These are phyloP conservation scores for Phaeomoniella chlamydospora DNA, from an alignment of 2,329 filamentous ascomycete species.

Conservation along the genomic window DNA sequence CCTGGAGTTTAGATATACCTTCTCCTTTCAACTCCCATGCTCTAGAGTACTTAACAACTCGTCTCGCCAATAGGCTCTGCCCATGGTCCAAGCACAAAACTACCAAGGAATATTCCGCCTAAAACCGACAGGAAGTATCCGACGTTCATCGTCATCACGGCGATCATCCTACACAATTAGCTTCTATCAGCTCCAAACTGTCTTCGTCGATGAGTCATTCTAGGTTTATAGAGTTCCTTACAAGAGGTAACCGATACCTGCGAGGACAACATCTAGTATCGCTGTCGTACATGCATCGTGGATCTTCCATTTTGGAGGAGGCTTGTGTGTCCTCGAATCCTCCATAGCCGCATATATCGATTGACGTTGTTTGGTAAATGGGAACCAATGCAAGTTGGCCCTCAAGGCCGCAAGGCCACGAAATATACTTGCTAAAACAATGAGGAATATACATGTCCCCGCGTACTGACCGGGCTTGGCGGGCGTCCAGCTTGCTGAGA, in stretches of 20 bases:
- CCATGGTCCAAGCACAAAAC: constrained; percentile 61
- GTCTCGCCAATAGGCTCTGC: too few species aligned
- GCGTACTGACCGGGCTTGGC: constrained; percentile 56
- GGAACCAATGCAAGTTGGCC: constrained; percentile 2
- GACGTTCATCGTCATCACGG: constrained; percentile 81
- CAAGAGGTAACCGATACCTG: constrained; percentile 72
- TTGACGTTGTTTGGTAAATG: too few species aligned
- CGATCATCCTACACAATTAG: constrained; percentile 80
- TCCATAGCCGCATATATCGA: too few species aligned
- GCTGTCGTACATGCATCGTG: constrained; percentile 61
- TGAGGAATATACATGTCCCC: constrained; percentile 80
- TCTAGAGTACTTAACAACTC: too few species aligned
- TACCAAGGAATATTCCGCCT: constrained; percentile 65
- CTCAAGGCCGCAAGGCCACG: constrained; percentile 53
- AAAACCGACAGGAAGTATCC: constrained; percentile 70
- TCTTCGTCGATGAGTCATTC: too few species aligned
- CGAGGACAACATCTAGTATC: constrained; percentile 52
- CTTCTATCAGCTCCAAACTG: too few species aligned
- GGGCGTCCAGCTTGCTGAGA: constrained; percentile 60
- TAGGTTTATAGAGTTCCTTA: too few species aligned
- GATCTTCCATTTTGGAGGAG: constrained; percentile 26
- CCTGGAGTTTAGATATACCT: too few species aligned
- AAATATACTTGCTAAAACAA: constrained; percentile 55
- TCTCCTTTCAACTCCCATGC: too few species aligned
- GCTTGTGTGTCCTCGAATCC: constrained; percentile 1